Evolutionary conservation across 1,284 basidiomycete genomes (phyloP).

Genomic region (Rhizoctonia solani): DNA sequence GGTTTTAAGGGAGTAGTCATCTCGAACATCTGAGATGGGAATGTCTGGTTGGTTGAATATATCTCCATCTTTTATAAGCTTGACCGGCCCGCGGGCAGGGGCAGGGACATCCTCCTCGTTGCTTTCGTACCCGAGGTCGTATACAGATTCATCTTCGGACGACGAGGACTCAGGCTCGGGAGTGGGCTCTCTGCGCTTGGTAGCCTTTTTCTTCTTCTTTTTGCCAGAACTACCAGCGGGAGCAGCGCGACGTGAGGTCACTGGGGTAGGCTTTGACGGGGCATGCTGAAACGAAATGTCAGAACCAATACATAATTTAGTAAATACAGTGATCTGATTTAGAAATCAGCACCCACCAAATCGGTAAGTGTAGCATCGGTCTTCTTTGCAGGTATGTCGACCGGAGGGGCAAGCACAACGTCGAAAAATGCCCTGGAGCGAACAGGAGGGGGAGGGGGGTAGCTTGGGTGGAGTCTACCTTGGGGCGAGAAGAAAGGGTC

Average conservation of each 20-base stretch:
- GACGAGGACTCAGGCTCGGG: constrained; percentile 12
- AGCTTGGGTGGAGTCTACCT: background rate
- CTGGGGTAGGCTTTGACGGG: background rate
- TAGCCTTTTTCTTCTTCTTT: background rate
- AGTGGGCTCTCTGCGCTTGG: constrained; percentile 7
- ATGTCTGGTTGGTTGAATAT: background rate
- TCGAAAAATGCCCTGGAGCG: constrained; percentile 26
- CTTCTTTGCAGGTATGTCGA: background rate
- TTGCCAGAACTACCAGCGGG: no score
- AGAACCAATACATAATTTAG: background rate
- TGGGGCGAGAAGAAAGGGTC: constrained; percentile 12
- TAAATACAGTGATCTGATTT: no score
- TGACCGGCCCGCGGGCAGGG: background rate
- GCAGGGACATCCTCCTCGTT: constrained; percentile 9
- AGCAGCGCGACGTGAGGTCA: background rate
- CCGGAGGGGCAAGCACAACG: constrained; percentile 11
- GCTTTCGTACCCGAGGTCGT: constrained; percentile 13
- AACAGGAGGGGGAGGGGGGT: no score
- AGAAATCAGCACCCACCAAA: background rate
- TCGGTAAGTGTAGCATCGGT: no score
- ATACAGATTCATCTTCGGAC: background rate
- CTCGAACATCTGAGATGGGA: constrained; percentile 21
- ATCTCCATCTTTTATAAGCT: background rate
- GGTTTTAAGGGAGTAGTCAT: background rate
- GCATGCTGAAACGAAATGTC: constrained; percentile 5